phyloP scores from a whole-genome alignment of 768 basidiomycete genomes.

The Flagelloscypha sp. region DNA sequence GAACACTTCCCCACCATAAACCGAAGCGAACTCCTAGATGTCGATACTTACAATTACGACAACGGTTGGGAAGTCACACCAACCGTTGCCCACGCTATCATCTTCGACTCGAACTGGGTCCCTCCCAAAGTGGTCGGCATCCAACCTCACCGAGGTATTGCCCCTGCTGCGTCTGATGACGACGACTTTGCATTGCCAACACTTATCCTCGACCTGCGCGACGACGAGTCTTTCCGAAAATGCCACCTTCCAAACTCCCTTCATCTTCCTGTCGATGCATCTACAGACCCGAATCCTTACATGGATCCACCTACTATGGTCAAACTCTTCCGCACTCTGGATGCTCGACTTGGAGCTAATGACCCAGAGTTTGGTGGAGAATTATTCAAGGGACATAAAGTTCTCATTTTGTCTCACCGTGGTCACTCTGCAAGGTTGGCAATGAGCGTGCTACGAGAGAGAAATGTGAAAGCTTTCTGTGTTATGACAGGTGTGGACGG shows the following conservation, averaged over 20 bases:
- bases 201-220: constrained; percentile 14
- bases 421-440: constrained; percentile 16
- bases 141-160: constrained; percentile 2
- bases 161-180: not conserved
- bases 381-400: constrained; percentile 8
- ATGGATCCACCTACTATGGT: constrained; percentile 17
- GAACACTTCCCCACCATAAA: constrained; percentile 15
- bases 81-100: constrained; percentile 9
- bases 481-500: constrained; percentile 11
- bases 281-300: constrained; percentile 14
- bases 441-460: constrained; percentile 14
- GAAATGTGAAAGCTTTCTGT: constrained; percentile 5
- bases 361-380: constrained; percentile 12
- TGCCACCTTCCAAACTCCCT: constrained; percentile 13
- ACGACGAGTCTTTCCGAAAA: constrained; percentile 10
- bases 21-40: constrained; percentile 14
- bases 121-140: constrained; percentile 5
- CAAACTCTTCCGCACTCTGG: constrained; percentile 11
- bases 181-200: not conserved
- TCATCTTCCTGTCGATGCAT: constrained; percentile 12
- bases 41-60: constrained; percentile 15
- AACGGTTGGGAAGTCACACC: constrained; percentile 17
- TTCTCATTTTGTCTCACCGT: constrained; percentile 14
- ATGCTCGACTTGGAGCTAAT: constrained; percentile 8
- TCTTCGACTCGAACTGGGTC: constrained; percentile 4